Evolutionary conservation across 192 early-diverging fungal species (phyloP).

Genomic region (Funneliformis mosseae): DNA sequence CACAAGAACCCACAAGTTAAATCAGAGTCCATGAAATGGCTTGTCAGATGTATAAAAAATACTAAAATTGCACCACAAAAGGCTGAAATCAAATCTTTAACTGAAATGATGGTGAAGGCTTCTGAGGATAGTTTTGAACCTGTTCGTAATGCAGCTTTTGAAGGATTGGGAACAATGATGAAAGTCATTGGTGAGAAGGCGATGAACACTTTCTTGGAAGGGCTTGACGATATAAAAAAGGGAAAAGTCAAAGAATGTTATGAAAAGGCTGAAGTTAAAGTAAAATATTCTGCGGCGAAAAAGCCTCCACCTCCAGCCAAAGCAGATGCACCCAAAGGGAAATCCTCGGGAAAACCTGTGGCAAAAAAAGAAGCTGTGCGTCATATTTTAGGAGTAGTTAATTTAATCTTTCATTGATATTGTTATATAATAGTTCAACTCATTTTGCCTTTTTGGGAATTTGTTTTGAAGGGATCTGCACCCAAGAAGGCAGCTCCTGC

Average conservation of each 20-base stretch:
- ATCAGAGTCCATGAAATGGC: slow-evolving; percentile 72
- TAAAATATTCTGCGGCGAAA: slow-evolving; percentile 56
- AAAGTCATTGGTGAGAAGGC: slow-evolving; percentile 82
- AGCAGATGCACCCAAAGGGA: slow-evolving; percentile 8
- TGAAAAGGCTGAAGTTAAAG: slow-evolving; percentile 84
- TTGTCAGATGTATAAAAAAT: slow-evolving; percentile 75
- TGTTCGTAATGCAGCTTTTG: slow-evolving; percentile 82
- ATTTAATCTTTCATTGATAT: background rate
- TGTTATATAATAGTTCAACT: background rate
- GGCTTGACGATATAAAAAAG: slow-evolving; percentile 85
- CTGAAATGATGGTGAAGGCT: slow-evolving; percentile 75
- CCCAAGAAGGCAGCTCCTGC: slow-evolving; percentile 37
- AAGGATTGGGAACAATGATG: slow-evolving; percentile 88
- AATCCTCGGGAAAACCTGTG: background rate
- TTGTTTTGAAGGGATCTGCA: slow-evolving; percentile 23
- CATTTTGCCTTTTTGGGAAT: background rate
- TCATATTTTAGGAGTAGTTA: slow-evolving; percentile 1
- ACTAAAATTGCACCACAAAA: slow-evolving; percentile 73
- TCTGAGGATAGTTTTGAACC: slow-evolving; percentile 83
- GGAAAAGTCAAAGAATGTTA: slow-evolving; percentile 86
- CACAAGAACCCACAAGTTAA: slow-evolving; percentile 97
- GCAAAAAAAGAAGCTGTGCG: slow-evolving; percentile 14
- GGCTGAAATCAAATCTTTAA: slow-evolving; percentile 74
- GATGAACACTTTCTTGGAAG: slow-evolving; percentile 73
- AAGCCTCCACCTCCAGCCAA: slow-evolving; percentile 40